Evolutionary conservation across 306 rosid genomes (phyloP), one percentile per base, ranked within the genome.

Genomic region (Abrus pulchellus): DNA sequence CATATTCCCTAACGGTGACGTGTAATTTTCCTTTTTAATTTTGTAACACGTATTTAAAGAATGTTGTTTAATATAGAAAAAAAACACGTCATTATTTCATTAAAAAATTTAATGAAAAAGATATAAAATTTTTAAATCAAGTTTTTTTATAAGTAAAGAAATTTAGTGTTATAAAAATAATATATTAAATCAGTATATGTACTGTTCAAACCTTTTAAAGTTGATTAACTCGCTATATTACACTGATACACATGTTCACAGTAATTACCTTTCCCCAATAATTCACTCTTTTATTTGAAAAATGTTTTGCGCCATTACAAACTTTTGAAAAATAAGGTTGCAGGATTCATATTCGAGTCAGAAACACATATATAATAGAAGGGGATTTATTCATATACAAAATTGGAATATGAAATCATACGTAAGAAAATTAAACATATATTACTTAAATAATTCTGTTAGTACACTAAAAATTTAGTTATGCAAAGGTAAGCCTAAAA

Each of bases 271-370:
- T 67, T 71, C 67, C 78, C 77, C 68, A 63, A 38, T 57, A 64
- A 75, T 73, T 74, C 1, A 4, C 2, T 36, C 6, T 33, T 38
- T 14, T 40, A 11, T 33, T 38, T 63, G 3, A 28, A n/a, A 38
- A 70, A 72, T 57, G 75, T 55, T 81, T 85, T 29, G 57, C 33
- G 80, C 14, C 77, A 56, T 78, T 11, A 40, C 57, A 64, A 63
- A 48, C 83, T 86, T 86, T 83, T 72, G 41, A 64, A 81, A 84
- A 75, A 73, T 20, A 20, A 20, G 20, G 20, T 20, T 20, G 20
- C 20, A 20, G 20, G 20, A 20, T 20, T 20, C 20, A 20, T 20
- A 20, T 20, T 20, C 20, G 20, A 20, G 20, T 20, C 20, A 20
- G 20, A 20, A 20, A 20, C 20, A 20, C 20, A 20, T 20, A 20